Evolutionary conservation across 106 monocot species (phyloP), one percentile per base, ranked within the genome.

Genomic region (Amphibolis antarctica): DNA sequence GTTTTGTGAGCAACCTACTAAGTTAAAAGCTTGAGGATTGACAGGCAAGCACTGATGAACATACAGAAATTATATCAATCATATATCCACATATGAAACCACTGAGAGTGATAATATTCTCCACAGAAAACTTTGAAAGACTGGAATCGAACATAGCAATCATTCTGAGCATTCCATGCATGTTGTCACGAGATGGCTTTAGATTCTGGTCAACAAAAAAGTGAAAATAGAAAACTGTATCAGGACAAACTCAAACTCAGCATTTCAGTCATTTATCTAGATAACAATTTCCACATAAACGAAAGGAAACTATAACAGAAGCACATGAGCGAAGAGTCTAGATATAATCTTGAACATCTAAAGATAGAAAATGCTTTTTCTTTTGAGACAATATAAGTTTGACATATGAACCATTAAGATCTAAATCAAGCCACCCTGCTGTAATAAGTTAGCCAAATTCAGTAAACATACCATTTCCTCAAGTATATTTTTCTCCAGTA

Each of bases 21-120:
- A 5, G 14, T 12, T 0, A 59, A 30, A 20, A 58, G 53, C 13
- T 53, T 30, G 47, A 42, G 67, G 53, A 36, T 3, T 43, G 12
- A 27, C 42, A 60, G 61, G 5, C 9, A 14, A 57, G 42, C 25
- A 28, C 31, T 60, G 29, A 30, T 20, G 28, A 43, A 77, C 87
- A 60, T 82, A 93, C 92, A 79, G 71, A 74, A 72, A 85, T 48
- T 59, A 76, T 75, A 71, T 74, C 74, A 45, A 83, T 29, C 63
- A 85, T 44, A 53, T 88, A 93, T 25, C 51, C 13, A 53, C 36
- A 64, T 20, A 88, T 58, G 59, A 59, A 71, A 9, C 71, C 64
- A 67, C 77, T 70, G 58, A 88, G 59, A 53, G 45, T 63, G 43
- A 18, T 25, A 44, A 78, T 46, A 31, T 67, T 57, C 25, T 80